These are phyloP conservation scores for Botrytis pseudocinerea DNA, from an alignment of 2,329 filamentous ascomycete species.

Conservation along the genomic window DNA sequence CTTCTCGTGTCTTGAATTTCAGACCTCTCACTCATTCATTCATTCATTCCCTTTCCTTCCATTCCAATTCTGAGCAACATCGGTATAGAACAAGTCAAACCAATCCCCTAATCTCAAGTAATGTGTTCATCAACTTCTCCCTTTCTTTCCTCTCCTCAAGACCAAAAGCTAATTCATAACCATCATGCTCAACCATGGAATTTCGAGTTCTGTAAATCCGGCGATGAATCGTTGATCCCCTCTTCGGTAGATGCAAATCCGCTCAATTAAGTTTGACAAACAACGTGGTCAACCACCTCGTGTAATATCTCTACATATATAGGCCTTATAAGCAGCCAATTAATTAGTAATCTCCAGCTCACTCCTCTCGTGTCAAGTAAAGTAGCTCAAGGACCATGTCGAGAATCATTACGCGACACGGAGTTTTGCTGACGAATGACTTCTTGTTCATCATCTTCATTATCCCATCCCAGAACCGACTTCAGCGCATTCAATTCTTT, in stretches of 20 bases:
- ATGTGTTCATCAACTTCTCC: neutral
- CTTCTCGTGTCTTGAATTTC: neutral
- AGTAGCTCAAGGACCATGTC: slow-evolving; percentile 10
- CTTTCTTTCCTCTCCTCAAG: neutral
- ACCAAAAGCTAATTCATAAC: neutral
- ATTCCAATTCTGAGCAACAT: neutral
- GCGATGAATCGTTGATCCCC: neutral
- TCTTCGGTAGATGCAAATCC: neutral
- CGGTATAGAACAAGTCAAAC: neutral
- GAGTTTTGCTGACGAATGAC: neutral
- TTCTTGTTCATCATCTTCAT: slow-evolving; percentile 22
- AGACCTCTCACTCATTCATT: neutral
- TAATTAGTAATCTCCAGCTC: neutral
- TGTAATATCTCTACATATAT: neutral
- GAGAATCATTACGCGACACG: neutral
- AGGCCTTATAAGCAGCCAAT: neutral
- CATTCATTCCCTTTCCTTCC: neutral
- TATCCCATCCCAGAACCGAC: slow-evolving; percentile 33
- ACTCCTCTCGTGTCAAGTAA: neutral
- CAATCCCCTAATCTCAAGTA: neutral
- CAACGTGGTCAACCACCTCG: neutral
- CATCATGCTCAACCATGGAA: neutral
- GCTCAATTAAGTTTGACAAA: neutral
- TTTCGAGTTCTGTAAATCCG: neutral
- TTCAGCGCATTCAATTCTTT: slow-evolving; percentile 34